Conservation (phyloP, 2,329 filamentous ascomycete genomes). For the Fusarium acutatum region DNA sequence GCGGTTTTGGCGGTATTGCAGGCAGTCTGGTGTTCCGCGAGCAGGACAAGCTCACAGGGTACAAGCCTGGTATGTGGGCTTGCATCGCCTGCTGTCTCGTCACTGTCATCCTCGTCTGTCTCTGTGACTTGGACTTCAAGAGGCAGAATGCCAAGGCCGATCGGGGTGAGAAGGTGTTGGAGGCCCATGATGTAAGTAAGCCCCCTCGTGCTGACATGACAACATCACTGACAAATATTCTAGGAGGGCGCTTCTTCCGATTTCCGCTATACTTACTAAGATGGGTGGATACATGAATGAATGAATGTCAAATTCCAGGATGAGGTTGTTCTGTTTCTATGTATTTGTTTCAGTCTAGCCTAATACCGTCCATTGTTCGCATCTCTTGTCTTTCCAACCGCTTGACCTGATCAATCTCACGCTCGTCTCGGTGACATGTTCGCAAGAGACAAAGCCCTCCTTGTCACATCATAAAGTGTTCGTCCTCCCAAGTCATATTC, state of each 20-base stretch:
- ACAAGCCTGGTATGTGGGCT: conserved; percentile 64
- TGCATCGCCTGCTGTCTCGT: conserved; percentile 61
- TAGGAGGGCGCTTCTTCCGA: conserved; percentile 42
- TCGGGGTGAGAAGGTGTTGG: conserved; percentile 61
- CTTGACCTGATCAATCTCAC: background rate
- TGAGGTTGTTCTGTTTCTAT: background rate
- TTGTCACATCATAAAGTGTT: conserved; percentile 16
- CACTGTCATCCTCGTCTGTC: conserved; percentile 55
- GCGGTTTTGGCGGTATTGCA: conserved; percentile 80
- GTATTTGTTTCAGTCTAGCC: conserved; percentile 8
- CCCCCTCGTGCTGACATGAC: background rate
- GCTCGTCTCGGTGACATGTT: conserved; percentile 23
- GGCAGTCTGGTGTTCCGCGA: conserved; percentile 76
- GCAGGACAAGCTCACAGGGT: conserved; percentile 60
- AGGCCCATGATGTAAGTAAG: conserved; percentile 58
- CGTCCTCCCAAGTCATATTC: conserved; percentile 14
- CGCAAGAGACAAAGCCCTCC: background rate
- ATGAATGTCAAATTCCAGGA: background rate
- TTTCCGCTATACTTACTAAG: conserved; percentile 49
- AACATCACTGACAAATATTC: conserved; percentile 15
- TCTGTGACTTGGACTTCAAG: conserved; percentile 53
- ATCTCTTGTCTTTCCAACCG: background rate
- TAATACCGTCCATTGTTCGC: conserved; percentile 10
- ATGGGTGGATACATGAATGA: background rate
- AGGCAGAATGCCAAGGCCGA: conserved; percentile 60